Conservation (phyloP, 169 alveolate species). For the Theileria luwenshuni region DNA sequence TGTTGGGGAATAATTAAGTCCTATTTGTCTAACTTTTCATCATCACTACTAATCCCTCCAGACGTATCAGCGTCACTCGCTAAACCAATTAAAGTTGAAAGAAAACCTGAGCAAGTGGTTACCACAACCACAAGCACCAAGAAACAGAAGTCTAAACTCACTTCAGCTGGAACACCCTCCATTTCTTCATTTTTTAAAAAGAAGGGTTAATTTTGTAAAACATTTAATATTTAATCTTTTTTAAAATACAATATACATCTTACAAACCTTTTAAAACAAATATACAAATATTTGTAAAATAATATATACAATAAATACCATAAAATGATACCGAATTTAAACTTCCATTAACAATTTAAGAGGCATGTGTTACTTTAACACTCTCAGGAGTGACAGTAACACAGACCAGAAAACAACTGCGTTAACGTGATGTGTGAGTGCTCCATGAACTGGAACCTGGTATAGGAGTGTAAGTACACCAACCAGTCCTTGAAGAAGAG, state of each 20-base stretch:
- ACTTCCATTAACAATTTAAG: no score
- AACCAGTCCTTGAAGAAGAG: constrained; percentile 69
- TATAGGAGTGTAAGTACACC: constrained; percentile 70
- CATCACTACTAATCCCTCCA: constrained; percentile 5
- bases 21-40: not conserved
- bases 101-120: constrained; percentile 3
- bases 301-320: no score
- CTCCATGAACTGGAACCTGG: constrained; percentile 76
- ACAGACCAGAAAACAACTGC: constrained; percentile 73
- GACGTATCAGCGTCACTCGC: constrained; percentile 8
- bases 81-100: not conserved
- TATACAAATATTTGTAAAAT: not conserved
- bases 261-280: not conserved
- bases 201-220: no score
- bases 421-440: constrained; percentile 75
- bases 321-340: no score
- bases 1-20: constrained; percentile 31
- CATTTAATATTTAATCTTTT: no score
- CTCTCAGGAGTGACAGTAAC: constrained; percentile 57
- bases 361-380: constrained; percentile 17
- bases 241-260: not conserved
- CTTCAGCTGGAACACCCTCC: constrained; percentile 6
- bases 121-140: not conserved
- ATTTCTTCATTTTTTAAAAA: constrained; percentile 10
- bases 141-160: not conserved